Base-by-base conservation (phyloP, 306 rosid species). In the Betula pendula region DNA sequence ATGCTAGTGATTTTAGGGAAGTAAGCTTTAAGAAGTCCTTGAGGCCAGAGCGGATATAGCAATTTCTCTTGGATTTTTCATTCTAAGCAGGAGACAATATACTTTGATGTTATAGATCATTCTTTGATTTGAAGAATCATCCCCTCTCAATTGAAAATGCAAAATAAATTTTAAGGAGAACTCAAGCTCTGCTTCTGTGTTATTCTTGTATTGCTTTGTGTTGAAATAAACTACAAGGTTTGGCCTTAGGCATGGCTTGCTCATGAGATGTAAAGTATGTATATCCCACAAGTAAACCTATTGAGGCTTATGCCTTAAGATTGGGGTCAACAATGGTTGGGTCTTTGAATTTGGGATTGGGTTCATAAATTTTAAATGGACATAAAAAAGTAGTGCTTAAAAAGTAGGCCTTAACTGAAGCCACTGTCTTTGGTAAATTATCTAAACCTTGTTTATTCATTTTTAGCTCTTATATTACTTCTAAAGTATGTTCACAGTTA, bases 161-260 rank as follows among this genome's bases (percentile, higher is more conserved):
- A 60, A 60, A 74, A 56, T 42, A 24, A 14, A 35, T 74, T 58
- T 74, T 74, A 74, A 27, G 51, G 62, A 59, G 47, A 60, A 62
- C 59, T 40, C 25, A 59, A 59, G 33, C 14, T 40, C 13, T 22
- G 58, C 69, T 59, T 22, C n/a, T 13, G 8, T 59, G 25, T 43
- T 45, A 16, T 59, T 74, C 70, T 44, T 74, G 70, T 74, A 74
- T 40, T 74, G 38, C 14, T 56, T 74, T 42, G 59, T 60, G 19
- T 72, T 72, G 33, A 29, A 29, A 29, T 29, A 29, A 29, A 29
- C 33, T 29, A 29, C 33, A 29, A 29, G 33, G 33, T 29, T 1
- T 29, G 33, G 33, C 35, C 16, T 56, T 25, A 22, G 17, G 33
- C 6, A 25, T 56, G 65, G 65, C 35, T 56, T 56, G 35, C 65